These are phyloP conservation scores for Handroanthus guayacan DNA, from an alignment of 257 asterid species.

Conservation along the genomic window DNA sequence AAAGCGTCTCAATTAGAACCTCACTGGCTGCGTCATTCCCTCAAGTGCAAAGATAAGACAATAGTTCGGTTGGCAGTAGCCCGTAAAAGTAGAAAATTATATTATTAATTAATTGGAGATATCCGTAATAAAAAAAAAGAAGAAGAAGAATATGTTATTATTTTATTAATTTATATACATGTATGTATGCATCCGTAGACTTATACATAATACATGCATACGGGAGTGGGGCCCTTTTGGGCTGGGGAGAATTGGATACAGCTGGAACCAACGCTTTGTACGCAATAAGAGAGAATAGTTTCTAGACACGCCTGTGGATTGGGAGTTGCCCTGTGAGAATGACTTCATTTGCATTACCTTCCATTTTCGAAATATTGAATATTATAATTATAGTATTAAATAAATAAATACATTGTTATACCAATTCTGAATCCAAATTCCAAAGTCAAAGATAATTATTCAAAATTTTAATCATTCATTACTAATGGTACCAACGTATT, in stretches of 20 bases:
- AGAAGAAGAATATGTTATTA: constrained; percentile 22
- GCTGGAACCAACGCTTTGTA: constrained; percentile 65
- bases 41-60: neutral
- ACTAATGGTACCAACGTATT: too few relatives aligned
- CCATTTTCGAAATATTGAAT: neutral
- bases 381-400: too few relatives aligned
- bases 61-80: constrained; percentile 35
- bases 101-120: constrained; percentile 26
- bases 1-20: too few relatives aligned
- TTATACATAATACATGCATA: neutral
- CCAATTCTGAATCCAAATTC: too few relatives aligned
- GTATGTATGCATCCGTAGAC: neutral
- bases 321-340: constrained; percentile 25
- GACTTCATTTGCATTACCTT: constrained; percentile 42
- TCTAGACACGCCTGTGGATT: constrained; percentile 38
- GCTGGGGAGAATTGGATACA: constrained; percentile 56
- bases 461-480: too few relatives aligned
- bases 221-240: constrained; percentile 25
- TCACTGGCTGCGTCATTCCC: too few relatives aligned
- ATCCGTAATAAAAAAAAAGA: constrained; percentile 14
- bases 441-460: too few relatives aligned
- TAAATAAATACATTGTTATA: too few relatives aligned
- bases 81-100: constrained; percentile 29
- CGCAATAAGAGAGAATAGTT: constrained; percentile 40
- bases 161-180: neutral